phyloP scores from a whole-genome alignment of 176 grass and related monocot species.

The Aegilops speltoides region DNA sequence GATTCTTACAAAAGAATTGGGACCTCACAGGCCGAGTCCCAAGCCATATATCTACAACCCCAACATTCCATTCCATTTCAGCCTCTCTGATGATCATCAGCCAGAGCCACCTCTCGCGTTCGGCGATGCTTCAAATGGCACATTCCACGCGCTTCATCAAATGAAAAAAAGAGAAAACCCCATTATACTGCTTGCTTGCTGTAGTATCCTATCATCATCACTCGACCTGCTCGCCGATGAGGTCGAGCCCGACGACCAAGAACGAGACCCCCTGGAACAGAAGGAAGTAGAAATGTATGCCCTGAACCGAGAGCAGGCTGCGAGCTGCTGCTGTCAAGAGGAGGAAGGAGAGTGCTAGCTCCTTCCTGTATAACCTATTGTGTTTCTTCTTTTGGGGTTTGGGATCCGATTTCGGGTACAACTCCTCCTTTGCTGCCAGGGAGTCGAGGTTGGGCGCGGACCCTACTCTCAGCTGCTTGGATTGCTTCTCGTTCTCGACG shows the following conservation, averaged over 20 bases:
- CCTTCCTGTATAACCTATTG: constrained; percentile 81
- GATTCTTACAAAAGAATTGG: constrained; percentile 59
- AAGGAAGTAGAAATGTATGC: constrained; percentile 86
- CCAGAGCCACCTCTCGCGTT: constrained; percentile 25
- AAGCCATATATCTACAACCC: constrained; percentile 60
- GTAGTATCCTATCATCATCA: constrained; percentile 34
- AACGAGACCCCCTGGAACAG: constrained; percentile 73
- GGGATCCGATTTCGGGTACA: neutral
- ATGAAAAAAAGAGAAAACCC: constrained; percentile 9
- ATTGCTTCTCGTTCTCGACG: constrained; percentile 52
- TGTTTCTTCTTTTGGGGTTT: constrained; percentile 41
- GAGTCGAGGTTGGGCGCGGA: constrained; percentile 44
- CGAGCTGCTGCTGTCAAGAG: constrained; percentile 68
- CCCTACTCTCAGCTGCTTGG: constrained; percentile 45
- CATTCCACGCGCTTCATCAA: constrained; percentile 4
- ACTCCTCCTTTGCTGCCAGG: constrained; percentile 30
- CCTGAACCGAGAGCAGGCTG: constrained; percentile 66
- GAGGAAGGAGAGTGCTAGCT: constrained; percentile 71
- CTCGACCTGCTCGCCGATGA: constrained; percentile 71
- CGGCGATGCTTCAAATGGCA: constrained; percentile 33
- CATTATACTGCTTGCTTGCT: neutral
- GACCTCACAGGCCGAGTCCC: constrained; percentile 21
- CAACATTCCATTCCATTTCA: constrained; percentile 11
- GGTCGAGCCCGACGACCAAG: constrained; percentile 66
- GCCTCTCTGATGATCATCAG: constrained; percentile 3